Evolutionary conservation across 2,329 filamentous ascomycete species (phyloP), one percentile per base, ranked within the genome.

Genomic region (Cryphonectria naterciae): DNA sequence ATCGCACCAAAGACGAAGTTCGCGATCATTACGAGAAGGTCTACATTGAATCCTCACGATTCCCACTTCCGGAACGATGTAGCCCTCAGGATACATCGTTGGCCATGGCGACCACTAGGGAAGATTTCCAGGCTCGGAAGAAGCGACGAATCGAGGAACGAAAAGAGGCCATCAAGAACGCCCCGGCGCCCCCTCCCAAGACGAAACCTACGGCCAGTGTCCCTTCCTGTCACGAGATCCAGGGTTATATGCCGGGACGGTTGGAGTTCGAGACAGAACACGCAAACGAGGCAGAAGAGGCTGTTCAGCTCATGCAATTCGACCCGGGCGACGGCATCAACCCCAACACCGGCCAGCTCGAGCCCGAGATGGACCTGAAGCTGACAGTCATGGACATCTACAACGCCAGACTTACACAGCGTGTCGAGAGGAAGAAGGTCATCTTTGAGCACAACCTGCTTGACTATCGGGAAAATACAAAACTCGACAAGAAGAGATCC

Each of bases 331-430:
- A 98, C 81, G 96, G 96, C 70, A 86, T 97, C 75, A 97, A 97
- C 77, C 91, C 92, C 0, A 84, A 87, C 2, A 97, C 94, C 0
- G 92, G 93, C 73, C 92, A 97, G 78, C 85, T 97, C 70, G 96
- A 99, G 76, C 94, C 96, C 0, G 96, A 99, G 80, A 97, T 97
- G 87, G 95, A 98, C 74, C 87, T 99, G 62, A 99, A 99, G 85
- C 90, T 98, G 83, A 97, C 94, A 0, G 94, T 99, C 28, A 98
- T 99, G 90, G 94, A 97, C 75, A 97, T 99, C 66, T 99, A 99
- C 85, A 99, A 99, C 78, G 92, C 92, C 70, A 90, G 95, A 5
- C 84, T 99, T 25, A 97, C 95, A 2, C 92, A 95, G 70, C 91
- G 96, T 75, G 95, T 95, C 8, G 95, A 98, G 77, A 88, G 96